These are phyloP conservation scores for Oryza glumipatula DNA, from an alignment of 176 grass and related monocot genomes.

Conservation along the genomic window DNA sequence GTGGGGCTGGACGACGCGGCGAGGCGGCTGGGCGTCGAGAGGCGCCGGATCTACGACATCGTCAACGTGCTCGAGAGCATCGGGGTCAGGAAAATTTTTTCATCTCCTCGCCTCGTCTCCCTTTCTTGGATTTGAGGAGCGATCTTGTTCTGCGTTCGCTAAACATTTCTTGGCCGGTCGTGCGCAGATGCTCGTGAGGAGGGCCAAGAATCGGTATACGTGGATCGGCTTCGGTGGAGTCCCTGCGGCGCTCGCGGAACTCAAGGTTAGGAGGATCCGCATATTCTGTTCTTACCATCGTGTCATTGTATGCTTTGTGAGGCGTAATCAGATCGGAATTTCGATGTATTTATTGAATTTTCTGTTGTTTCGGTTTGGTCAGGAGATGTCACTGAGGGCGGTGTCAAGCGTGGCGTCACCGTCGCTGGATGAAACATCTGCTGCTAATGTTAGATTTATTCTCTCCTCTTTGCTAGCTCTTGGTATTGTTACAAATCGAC, in stretches of 20 bases:
- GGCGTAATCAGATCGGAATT: background rate
- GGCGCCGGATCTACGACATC: slow-evolving; percentile 98
- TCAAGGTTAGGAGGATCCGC: slow-evolving; percentile 55
- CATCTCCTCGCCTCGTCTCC: background rate
- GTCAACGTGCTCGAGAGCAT: slow-evolving; percentile 94
- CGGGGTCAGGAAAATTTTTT: slow-evolving; percentile 60
- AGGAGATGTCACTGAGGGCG: slow-evolving; percentile 61
- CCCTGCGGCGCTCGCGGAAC: slow-evolving; percentile 61
- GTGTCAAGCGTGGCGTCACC: slow-evolving; percentile 27
- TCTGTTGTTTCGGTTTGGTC: slow-evolving; percentile 16
- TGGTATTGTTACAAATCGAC: background rate
- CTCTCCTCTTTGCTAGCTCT: background rate
- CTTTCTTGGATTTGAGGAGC: background rate
- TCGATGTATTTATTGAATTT: background rate
- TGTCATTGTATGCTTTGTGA: background rate
- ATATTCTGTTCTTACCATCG: background rate
- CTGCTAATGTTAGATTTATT: slow-evolving; percentile 44
- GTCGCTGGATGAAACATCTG: slow-evolving; percentile 40
- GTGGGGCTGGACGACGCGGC: slow-evolving; percentile 84
- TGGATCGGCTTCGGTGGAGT: slow-evolving; percentile 91
- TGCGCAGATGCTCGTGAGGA: slow-evolving; percentile 77
- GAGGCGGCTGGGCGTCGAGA: slow-evolving; percentile 77
- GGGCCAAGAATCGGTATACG: slow-evolving; percentile 76
- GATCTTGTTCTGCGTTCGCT: background rate
- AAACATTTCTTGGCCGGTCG: background rate